Conservation (phyloP, 352 stramenopile genomes). For the Phytopythium delawarense region DNA sequence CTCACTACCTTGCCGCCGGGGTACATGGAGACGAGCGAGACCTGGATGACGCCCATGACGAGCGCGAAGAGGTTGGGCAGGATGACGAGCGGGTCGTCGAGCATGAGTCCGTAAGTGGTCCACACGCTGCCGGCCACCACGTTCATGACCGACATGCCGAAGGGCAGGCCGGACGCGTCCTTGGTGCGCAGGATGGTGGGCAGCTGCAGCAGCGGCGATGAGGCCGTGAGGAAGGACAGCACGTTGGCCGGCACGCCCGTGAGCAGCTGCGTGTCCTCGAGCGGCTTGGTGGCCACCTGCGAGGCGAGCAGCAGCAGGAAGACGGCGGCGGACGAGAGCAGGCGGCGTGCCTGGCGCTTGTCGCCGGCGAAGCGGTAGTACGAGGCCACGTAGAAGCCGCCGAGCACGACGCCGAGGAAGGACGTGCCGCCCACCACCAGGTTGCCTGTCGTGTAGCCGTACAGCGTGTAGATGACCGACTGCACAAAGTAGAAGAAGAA, state of each 20-base stretch:
- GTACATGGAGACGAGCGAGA: conserved; percentile 56
- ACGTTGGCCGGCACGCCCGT: conserved; percentile 75
- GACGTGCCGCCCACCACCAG: conserved; percentile 53
- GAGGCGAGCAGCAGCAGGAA: conserved; percentile 48
- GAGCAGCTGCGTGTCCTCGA: conserved; percentile 51
- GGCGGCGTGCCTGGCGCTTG: conserved; percentile 32
- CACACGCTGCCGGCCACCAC: conserved; percentile 61
- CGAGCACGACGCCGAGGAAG: conserved; percentile 47
- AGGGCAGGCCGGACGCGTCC: conserved; percentile 66
- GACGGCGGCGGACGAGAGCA: conserved; percentile 40
- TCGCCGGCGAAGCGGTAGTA: conserved; percentile 59
- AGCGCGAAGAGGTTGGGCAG: conserved; percentile 67
- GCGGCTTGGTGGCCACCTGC: conserved; percentile 34
- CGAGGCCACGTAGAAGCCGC: conserved; percentile 64
- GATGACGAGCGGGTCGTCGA: conserved; percentile 57
- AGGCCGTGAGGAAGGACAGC: conserved; percentile 61
- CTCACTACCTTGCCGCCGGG: conserved; percentile 32
- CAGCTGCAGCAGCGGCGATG: conserved; percentile 68
- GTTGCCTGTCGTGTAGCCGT: conserved; percentile 62
- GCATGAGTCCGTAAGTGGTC: conserved; percentile 64
- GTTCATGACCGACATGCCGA: conserved; percentile 81
- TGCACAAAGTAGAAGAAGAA: conserved; percentile 87
- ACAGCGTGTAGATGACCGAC: conserved; percentile 80
- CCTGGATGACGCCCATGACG: conserved; percentile 68
- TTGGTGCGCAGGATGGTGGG: conserved; percentile 51